Base-by-base conservation (phyloP, 1,284 basidiomycete species). In the Tausonia pullulans region DNA sequence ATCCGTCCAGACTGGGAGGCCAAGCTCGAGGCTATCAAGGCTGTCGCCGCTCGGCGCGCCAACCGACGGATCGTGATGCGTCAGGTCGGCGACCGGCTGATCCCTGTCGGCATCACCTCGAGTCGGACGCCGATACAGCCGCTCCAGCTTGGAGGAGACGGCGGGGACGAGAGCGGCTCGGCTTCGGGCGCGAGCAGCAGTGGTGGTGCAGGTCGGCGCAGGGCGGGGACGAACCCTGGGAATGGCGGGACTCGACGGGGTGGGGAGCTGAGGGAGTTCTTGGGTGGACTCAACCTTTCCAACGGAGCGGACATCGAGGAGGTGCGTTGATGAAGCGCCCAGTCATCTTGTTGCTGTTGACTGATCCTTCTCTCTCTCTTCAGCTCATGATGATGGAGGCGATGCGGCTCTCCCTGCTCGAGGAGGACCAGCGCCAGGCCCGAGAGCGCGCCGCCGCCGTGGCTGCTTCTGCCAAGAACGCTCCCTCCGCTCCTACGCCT, bases 311-410 rank as follows among this genome's bases (percentile, higher is more conserved):
- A 91, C 76, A 75, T 92, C 66, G 89, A 92, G 78, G 89, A 92
- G 81, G 88, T 88, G 69, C 43, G 48, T 57, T 27, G 27, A 27
- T 27, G 27, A 27, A 27, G 27, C 27, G 27, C 27, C 27, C 27
- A 27, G 27, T 27, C 27, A 27, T 27, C 27, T 27, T 66, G 52
- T 27, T 11, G 6, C 54, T 0, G 27, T 51, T 52, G 13, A 8
- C 45, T 49, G 4, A 50, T 45, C 41, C 27, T 4, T 41, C 50
- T 55, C 7, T 51, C 9, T 67, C 45, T 67, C 70, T 44, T 70
- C 71, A 97, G 88, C 78, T 98, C 58, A 97, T 98, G 94, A 81
- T 99, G 62, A 94, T 95, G 90, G 95, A 98, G 78, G 96, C 95
- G 1, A 97, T 99, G 93, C 85, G 95, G 53, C 79, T 97, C 65